Base-by-base conservation (phyloP, 768 basidiomycete genomes). In the Bullera alba region DNA sequence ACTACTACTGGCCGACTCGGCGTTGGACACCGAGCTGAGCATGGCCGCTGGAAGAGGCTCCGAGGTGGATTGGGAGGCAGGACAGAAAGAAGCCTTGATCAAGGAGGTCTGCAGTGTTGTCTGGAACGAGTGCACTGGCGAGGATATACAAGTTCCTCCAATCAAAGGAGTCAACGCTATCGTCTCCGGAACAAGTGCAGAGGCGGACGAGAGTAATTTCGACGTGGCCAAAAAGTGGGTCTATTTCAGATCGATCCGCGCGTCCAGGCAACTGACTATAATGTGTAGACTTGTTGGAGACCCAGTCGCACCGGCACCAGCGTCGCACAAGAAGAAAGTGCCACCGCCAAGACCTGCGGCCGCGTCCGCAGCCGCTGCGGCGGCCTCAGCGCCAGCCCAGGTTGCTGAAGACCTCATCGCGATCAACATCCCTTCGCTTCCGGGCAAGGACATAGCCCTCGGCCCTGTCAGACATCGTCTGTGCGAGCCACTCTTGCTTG, bases 181-280 rank as follows among this genome's bases (percentile, higher is more conserved):
- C 34, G 22, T 29, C 29, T 16, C 28, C 8, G 39, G 49, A 22
- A 42, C 44, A 17, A 43, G 32, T 2, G 26, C 46, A 19, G 49
- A 48, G 44, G 34, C 36, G 7, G 65, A 68, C 8, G 63, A 67
- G 30, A 66, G 66, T 30, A 60, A 60, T 32, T 63, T 72, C 41
- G 65, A 72, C 37, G 63, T 72, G 4, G 65, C 70, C 5, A 68
- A 69, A 35, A 66, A 64, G 67, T 72, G 37, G 50, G 67, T 56
- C 4, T n/a, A n/a, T 5, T 16, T 4, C 8, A 26, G 21, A 12
- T 25, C 16, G 23, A 17, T 21, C 16, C 19, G 27, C 27, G 14
- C 26, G 16, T 30, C 42, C 3, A 14, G 22, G 2, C 10, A 17
- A 19, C 25, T 12, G 17, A 37, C 21, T 39, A 22, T 34, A 5